Conservation (phyloP, 1,139 yeast genomes). For the Sugiyamaella neomexicana region DNA sequence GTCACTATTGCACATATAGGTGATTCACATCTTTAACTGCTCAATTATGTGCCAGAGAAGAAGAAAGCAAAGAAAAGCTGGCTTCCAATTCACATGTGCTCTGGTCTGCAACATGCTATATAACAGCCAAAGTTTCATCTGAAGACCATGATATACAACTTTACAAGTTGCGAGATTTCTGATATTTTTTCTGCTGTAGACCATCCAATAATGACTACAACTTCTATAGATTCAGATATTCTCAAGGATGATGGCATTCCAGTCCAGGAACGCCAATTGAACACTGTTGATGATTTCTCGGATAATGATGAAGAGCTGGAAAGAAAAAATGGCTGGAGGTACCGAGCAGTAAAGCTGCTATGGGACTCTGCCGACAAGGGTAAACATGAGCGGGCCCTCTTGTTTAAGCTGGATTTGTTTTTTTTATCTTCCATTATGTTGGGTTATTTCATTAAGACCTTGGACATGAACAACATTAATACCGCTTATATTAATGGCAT, state of each 20-base stretch:
- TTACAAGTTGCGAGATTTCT: not conserved
- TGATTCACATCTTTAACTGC: not conserved
- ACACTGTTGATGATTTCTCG: not conserved
- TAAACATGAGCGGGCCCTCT: constrained; percentile 31
- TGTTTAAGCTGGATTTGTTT: constrained; percentile 37
- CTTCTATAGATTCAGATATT: not conserved
- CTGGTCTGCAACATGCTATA: not conserved
- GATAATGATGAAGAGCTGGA: constrained; percentile 9
- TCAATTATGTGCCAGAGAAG: not conserved
- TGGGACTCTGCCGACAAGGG: constrained; percentile 40
- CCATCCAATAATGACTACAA: not conserved
- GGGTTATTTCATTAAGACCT: constrained; percentile 36
- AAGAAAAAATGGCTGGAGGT: constrained; percentile 23
- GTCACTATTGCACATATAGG: not conserved
- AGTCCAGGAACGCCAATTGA: constrained; percentile 4
- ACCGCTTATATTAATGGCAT: constrained; percentile 63
- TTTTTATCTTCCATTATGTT: constrained; percentile 32
- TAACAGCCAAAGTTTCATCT: not conserved
- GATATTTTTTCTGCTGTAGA: not conserved
- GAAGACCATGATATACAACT: not conserved
- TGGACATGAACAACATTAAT: constrained; percentile 36
- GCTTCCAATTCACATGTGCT: not conserved
- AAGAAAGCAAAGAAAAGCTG: not conserved
- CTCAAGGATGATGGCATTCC: not conserved
- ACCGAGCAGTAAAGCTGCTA: constrained; percentile 26